A percentile compares a stretch with the other conserved stretches of the same genome.
Conservation (phyloP, 768 basidiomycete genomes). For the Sutorius australiensis region DNA sequence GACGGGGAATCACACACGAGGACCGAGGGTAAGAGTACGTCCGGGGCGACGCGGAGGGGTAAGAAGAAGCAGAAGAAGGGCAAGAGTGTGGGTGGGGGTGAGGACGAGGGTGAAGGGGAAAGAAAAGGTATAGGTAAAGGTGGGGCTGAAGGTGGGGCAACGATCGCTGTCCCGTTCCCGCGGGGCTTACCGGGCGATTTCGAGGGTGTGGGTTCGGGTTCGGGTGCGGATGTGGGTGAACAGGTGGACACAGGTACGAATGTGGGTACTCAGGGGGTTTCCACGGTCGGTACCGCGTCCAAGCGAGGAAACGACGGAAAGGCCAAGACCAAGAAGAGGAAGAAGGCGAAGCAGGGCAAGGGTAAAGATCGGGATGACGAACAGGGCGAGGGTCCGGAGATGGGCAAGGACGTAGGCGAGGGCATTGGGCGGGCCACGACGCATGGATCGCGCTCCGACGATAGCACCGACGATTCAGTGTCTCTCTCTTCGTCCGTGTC, state of each 20-base stretch:
- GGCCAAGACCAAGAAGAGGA: conserved; percentile 45
- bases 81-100: background rate
- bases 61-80: background rate
- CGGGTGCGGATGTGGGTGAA: background rate
- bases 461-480: conserved; percentile 18
- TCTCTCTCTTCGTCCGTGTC: conserved; percentile 1
- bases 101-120: fast-evolving
- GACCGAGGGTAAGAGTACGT: background rate
- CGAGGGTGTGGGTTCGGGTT: background rate
- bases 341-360: conserved; percentile 3
- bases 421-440: background rate
- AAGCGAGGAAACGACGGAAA: conserved; percentile 32
- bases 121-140: background rate
- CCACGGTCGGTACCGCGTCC: background rate
- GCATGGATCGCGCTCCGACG: conserved; percentile 5
- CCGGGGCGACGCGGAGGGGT: background rate
- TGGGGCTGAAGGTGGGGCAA: background rate
- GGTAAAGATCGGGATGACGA: background rate
- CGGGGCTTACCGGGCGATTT: conserved; percentile 14
- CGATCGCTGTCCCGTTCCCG: background rate
- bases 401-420: conserved; percentile 6
- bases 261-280: background rate
- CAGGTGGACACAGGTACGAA: background rate
- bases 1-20: background rate
- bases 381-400: conserved; percentile 2